Percentiles rank a stretch among this genome's conserved stretches.
These are phyloP conservation scores for Astrocystis sublimbata DNA, from an alignment of 495 filamentous ascomycete species.

Conservation along the genomic window DNA sequence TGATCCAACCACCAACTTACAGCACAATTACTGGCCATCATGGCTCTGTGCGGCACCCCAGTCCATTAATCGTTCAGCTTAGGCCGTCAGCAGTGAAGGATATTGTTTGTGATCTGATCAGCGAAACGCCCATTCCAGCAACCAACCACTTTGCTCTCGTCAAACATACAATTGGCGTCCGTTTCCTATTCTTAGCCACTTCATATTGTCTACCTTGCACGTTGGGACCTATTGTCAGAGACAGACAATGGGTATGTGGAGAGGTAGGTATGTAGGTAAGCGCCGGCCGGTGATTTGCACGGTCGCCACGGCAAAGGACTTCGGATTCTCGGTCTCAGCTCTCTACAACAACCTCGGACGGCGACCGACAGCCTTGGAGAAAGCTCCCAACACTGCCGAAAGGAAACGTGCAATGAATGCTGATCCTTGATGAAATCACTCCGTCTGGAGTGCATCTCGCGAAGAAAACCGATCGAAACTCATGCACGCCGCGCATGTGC, in stretches of 20 bases:
- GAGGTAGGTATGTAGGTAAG: too few species aligned
- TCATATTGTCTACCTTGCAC: neutral
- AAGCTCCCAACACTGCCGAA: neutral
- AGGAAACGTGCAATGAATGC: neutral
- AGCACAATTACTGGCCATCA: neutral
- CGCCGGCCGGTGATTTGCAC: neutral
- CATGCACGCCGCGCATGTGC: neutral
- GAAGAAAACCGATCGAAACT: neutral
- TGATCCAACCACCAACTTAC: neutral
- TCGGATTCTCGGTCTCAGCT: neutral
- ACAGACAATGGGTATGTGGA: neutral
- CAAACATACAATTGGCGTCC: neutral
- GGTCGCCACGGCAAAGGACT: neutral
- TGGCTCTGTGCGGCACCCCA: neutral
- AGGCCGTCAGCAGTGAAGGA: slow-evolving; percentile 1
- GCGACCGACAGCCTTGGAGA: neutral
- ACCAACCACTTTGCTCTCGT: neutral
- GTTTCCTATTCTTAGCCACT: slow-evolving; percentile 11
- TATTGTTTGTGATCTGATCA: slow-evolving; percentile 9
- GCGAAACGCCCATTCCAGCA: neutral
- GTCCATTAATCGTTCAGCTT: slow-evolving; percentile 13
- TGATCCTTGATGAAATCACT: neutral
- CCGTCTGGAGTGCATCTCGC: neutral
- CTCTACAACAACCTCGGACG: too few species aligned
- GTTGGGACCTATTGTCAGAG: neutral